Evolutionary conservation across 192 early-diverging fungal genomes (phyloP), one percentile per base, ranked within the genome.

Genomic region (Backusella circina): DNA sequence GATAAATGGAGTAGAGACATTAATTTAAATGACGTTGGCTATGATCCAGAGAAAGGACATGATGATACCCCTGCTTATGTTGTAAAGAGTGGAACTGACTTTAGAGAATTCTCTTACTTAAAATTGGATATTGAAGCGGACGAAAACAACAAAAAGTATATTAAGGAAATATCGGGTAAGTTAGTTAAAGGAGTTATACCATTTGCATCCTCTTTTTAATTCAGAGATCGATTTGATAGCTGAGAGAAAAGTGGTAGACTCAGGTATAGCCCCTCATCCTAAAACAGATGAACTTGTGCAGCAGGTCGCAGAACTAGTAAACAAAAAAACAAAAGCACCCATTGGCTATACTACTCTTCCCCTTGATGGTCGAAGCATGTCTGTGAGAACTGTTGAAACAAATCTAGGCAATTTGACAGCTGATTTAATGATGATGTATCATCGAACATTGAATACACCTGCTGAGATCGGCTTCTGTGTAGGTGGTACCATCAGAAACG

Each of bases 41-140:
- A 67, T n/a, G 81, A 83, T 73, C 81, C 78, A 5, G 87, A 84
- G 74, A 75, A 80, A 37, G 67, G 32, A 28, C 65, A 81, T 47
- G 16, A 66, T 8, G 50, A 75, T 13, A 18, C 41, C 13, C 84
- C 86, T 35, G 66, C 86, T n/a, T 78, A 84, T 28, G 77, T 91
- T 1, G 80, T 91, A n/a, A 91, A 90, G 69, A 90, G 89, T 72
- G 89, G 90, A 37, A 90, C 90, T 0, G 90, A 91, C 72, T 91
- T 91, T 70, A 84, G 90, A 64, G 89, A 90, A 73, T 80, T 91
- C 10, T 86, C 84, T 72, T 82, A 86, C 33, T 78, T 90, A 18
- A 71, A 76, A 1, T 54, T 90, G 3, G 74, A 83, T 7, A 39
- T 88, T 12, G 83, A 57, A 12, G 51, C n/a, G 36, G 72, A 81